phyloP scores from a whole-genome alignment of 2,329 filamentous ascomycete species.

The Bisporella sp. region DNA sequence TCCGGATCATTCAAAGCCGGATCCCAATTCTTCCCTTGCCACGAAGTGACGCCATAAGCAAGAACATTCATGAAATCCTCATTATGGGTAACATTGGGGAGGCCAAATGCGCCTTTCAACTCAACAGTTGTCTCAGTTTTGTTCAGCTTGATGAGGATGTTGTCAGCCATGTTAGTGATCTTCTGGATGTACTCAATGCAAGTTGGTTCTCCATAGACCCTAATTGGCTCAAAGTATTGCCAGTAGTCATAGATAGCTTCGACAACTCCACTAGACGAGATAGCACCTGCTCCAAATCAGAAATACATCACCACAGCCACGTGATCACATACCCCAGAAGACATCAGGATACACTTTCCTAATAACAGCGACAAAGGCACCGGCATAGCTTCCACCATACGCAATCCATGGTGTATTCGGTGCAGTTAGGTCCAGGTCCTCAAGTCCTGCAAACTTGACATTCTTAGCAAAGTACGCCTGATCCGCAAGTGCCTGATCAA shows the following conservation, averaged over 20 bases:
- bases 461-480: slow-evolving; percentile 73
- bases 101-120: slow-evolving; percentile 47
- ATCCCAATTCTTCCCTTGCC: slow-evolving; percentile 55
- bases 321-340: slow-evolving; percentile 53
- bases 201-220: slow-evolving; percentile 46
- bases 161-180: slow-evolving; percentile 50
- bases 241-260: slow-evolving; percentile 74
- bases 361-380: slow-evolving; percentile 70
- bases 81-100: slow-evolving; percentile 33
- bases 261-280: slow-evolving; percentile 75
- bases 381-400: slow-evolving; percentile 81
- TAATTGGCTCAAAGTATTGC: slow-evolving; percentile 52
- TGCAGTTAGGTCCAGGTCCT: slow-evolving; percentile 59
- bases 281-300: slow-evolving; percentile 38
- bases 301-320: not conserved
- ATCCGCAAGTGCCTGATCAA: slow-evolving; percentile 76
- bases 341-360: slow-evolving; percentile 70
- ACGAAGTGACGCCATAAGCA: slow-evolving; percentile 36
- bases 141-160: slow-evolving; percentile 43
- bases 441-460: slow-evolving; percentile 62
- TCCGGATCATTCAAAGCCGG: slow-evolving; percentile 40
- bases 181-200: slow-evolving; percentile 62
- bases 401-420: slow-evolving; percentile 63
- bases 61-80: slow-evolving; percentile 46
- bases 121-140: slow-evolving; percentile 31